These are phyloP conservation scores for Aegilops longissima DNA, from an alignment of 176 grass and related monocot species.

Conservation along the genomic window DNA sequence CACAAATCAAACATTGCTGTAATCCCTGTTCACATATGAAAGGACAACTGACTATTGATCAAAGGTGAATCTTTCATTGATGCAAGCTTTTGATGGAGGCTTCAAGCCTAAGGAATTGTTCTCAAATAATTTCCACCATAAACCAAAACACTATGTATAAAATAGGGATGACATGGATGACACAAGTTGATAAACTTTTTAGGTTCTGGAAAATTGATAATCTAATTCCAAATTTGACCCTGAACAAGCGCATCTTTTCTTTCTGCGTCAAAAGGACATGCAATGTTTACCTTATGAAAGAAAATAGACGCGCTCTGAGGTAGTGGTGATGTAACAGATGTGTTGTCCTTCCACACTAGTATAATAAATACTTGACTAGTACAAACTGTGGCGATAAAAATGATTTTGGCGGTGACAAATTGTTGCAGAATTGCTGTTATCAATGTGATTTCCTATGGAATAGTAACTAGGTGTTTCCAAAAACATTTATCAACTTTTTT, in stretches of 20 bases:
- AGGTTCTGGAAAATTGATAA: not conserved
- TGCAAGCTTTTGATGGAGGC: not conserved
- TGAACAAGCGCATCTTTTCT: not conserved
- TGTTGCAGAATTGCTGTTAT: not conserved
- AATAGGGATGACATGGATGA: not conserved
- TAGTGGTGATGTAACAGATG: not conserved
- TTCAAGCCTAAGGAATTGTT: not conserved
- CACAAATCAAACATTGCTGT: not conserved
- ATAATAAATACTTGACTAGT: not conserved
- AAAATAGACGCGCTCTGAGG: not conserved
- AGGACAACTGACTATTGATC: not conserved
- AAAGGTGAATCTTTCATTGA: not conserved
- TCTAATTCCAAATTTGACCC: not conserved
- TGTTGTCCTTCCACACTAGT: not conserved
- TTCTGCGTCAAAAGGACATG: not conserved
- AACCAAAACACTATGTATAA: not conserved
- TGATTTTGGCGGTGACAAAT: not conserved
- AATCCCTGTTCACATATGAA: not conserved
- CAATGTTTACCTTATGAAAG: not conserved
- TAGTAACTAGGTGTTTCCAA: not conserved
- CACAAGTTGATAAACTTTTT: not conserved
- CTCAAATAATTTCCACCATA: not conserved
- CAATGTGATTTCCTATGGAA: not conserved
- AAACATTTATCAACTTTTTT: not conserved
- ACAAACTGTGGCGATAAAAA: constrained; percentile 10